Evolutionary conservation across 139 green algal genomes (phyloP), one percentile per base, ranked within the genome.

Genomic region (Volvox reticuliferus): DNA sequence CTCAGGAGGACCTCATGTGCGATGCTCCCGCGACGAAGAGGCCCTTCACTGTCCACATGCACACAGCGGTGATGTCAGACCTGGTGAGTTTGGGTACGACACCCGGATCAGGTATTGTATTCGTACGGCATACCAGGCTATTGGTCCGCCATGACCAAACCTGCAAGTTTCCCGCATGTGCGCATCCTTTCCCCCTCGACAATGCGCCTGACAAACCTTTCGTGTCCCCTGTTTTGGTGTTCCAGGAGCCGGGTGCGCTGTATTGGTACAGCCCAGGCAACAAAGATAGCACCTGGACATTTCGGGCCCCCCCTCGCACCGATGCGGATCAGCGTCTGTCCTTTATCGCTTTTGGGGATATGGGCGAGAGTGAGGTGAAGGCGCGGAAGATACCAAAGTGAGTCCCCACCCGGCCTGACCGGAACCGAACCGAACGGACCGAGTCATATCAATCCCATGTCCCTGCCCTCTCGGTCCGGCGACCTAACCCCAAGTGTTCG

Each of bases 301-400:
- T 93, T 44, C 63, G 62, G 19, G 32, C 82, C 50, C 89, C 89
- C 3, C 37, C 9, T 1, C 21, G 6, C 19, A 13, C 50, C 35
- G 89, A 88, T 61, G 28, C 44, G n/a, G 71, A 89, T 36, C 50
- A 67, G 26, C 76, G n/a, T 80, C 94, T 97, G 76, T 93, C 84
- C 61, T 97, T 98, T 86, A 77, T 97, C 0, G 95, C 94, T 2
- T 98, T 95, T 81, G 96, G 96, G 0, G 96, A 98, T 92, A 96
- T 97, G 95, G 96, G 96, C 0, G 93, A 97, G 69, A 68, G 85
- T 0, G 21, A 90, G 26, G 21, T 63, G 20, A 62, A 35, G 73
- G 9, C 12, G 17, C 50, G 78, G 17, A 95, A 93, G 93, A 88
- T 37, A 33, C 90, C 90, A 65, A 78, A 83, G 93, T 95, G 84